phyloP scores from a whole-genome alignment of 208 protist genomes.

The Crithidia sp. region DNA sequence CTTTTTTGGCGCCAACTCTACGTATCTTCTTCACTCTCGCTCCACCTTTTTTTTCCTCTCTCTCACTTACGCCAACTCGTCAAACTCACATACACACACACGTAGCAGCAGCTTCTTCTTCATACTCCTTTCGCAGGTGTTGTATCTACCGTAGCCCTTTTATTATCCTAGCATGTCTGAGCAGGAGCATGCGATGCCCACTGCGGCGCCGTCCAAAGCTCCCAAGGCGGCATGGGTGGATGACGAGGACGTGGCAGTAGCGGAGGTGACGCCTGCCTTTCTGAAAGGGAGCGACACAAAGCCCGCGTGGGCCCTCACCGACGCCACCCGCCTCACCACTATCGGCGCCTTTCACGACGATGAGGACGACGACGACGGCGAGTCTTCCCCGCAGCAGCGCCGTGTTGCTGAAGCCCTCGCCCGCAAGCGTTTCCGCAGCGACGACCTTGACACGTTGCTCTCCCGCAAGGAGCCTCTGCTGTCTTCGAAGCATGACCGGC shows the following conservation, averaged over 20 bases:
- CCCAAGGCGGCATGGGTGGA: conserved; percentile 65
- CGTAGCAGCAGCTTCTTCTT: too few relatives aligned
- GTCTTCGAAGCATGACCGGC: conserved; percentile 51
- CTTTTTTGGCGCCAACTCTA: too few relatives aligned
- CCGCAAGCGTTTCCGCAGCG: conserved; percentile 76
- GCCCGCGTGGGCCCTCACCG: conserved; percentile 67
- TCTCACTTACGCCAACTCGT: too few relatives aligned
- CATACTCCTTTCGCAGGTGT: too few relatives aligned
- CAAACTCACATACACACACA: too few relatives aligned
- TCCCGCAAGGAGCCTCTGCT: conserved; percentile 81
- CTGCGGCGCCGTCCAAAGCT: not conserved
- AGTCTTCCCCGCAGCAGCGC: conserved; percentile 5
- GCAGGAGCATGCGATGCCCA: conserved; percentile 1
- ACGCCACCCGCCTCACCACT: conserved; percentile 19
- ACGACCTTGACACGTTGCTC: conserved; percentile 75
- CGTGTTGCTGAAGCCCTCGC: conserved; percentile 18
- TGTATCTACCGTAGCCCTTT: too few relatives aligned
- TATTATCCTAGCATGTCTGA: conserved; percentile 18
- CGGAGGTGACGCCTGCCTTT: conserved; percentile 43
- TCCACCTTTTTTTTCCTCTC: too few relatives aligned
- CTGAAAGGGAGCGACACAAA: conserved; percentile 43
- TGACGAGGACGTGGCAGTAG: conserved; percentile 50
- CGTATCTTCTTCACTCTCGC: too few relatives aligned
- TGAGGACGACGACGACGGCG: conserved; percentile 1
- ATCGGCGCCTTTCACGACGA: conserved; percentile 7